Conservation (phyloP, 345 rosid genomes). For the Salix purpurea region DNA sequence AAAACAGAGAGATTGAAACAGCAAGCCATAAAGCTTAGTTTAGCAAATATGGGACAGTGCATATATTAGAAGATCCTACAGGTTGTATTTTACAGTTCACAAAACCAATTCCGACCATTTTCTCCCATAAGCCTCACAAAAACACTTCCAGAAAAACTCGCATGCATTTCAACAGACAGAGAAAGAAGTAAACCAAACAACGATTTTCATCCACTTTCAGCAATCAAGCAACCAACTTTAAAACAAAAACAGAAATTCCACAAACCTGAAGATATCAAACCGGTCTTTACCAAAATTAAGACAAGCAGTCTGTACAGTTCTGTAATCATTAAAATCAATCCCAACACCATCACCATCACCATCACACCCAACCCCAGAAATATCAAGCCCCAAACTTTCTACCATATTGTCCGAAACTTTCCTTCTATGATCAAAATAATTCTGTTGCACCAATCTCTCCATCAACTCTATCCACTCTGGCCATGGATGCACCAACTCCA, state of each 20-base stretch:
- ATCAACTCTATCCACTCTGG: slow-evolving; percentile 97
- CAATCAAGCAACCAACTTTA: background rate
- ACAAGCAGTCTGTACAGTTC: slow-evolving; percentile 74
- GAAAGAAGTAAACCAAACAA: background rate
- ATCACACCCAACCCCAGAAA: slow-evolving; percentile 8
- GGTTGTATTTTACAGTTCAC: background rate
- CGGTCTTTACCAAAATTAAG: slow-evolving; percentile 93
- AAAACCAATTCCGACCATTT: background rate
- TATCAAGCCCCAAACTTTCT: slow-evolving; percentile 52
- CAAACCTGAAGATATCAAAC: slow-evolving; percentile 90
- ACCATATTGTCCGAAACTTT: slow-evolving; percentile 61
- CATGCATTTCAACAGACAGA: background rate
- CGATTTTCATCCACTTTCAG: background rate
- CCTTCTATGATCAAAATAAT: slow-evolving; percentile 86
- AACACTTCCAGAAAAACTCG: background rate
- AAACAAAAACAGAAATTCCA: slow-evolving; percentile 6
- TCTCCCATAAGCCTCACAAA: background rate
- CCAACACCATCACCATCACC: slow-evolving; percentile 35
- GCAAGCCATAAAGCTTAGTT: background rate
- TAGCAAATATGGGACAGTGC: background rate
- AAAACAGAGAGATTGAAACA: background rate
- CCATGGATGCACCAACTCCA: slow-evolving; percentile 86
- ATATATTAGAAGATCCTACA: background rate
- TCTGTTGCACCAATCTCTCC: slow-evolving; percentile 78
- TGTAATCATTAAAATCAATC: slow-evolving; percentile 62